These are phyloP conservation scores for Iberis pinnata DNA, from an alignment of 345 rosid genomes.

Conservation along the genomic window DNA sequence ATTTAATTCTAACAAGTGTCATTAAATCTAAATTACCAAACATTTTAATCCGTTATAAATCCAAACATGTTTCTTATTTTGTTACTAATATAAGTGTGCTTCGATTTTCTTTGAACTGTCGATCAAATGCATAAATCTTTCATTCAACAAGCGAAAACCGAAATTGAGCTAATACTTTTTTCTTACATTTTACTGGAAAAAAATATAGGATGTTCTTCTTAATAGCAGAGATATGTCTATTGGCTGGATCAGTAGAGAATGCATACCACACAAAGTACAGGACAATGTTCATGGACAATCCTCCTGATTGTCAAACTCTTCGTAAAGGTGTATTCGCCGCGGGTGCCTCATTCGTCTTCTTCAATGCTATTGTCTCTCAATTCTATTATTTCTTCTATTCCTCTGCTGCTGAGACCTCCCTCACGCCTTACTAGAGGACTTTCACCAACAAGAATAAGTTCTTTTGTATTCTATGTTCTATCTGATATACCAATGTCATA, in stretches of 20 bases:
- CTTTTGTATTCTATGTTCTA: background rate
- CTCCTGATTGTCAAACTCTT: conserved; percentile 70
- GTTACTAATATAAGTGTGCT: background rate
- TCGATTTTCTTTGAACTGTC: too few species aligned
- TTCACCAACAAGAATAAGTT: background rate
- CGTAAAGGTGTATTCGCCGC: conserved; percentile 90
- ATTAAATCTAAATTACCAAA: background rate
- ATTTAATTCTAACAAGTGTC: too few species aligned
- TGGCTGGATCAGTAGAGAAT: conserved; percentile 82
- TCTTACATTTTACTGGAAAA: background rate
- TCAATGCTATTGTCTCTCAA: conserved; percentile 64
- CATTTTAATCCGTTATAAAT: background rate
- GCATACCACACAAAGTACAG: conserved; percentile 87
- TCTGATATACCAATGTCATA: conserved; percentile 19
- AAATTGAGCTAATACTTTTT: background rate
- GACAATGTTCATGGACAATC: conserved; percentile 49
- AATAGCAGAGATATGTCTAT: conserved; percentile 72
- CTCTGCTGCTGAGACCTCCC: conserved; percentile 46
- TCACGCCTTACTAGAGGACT: conserved; percentile 25
- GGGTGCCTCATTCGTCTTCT: conserved; percentile 77
- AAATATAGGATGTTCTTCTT: conserved; percentile 77
- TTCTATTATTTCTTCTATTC: conserved; percentile 68
- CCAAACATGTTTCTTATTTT: background rate
- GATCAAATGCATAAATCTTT: background rate
- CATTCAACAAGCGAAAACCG: background rate